A percentile compares a stretch with the other conserved stretches of the same genome.
These are phyloP conservation scores for Kurtzmaniella quercitrusa DNA, from an alignment of 1,139 yeast species.

Conservation along the genomic window DNA sequence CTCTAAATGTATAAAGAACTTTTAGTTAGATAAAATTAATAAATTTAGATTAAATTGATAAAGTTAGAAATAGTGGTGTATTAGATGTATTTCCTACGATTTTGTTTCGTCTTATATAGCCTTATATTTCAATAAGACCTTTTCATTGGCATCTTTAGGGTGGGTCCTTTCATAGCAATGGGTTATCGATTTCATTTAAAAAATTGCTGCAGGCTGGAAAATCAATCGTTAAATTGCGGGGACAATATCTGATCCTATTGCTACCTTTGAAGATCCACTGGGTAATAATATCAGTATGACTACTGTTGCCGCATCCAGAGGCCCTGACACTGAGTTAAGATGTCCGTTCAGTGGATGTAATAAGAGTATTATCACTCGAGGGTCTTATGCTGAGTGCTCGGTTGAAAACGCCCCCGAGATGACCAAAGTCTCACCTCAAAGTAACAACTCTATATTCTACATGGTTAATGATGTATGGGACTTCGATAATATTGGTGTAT, in stretches of 20 bases:
- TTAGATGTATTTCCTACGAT: too few relatives aligned
- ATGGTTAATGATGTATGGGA: conserved; percentile 57
- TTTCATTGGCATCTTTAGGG: too few relatives aligned
- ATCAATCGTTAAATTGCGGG: background rate
- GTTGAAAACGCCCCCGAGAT: conserved; percentile 29
- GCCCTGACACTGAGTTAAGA: conserved; percentile 11
- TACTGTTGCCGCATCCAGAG: background rate
- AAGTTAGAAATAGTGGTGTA: too few relatives aligned
- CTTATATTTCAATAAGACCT: too few relatives aligned
- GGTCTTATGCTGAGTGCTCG: conserved; percentile 10
- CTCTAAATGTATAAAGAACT: too few relatives aligned
- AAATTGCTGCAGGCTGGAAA: too few relatives aligned
- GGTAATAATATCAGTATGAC: background rate
- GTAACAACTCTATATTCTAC: background rate
- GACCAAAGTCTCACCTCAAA: conserved; percentile 15
- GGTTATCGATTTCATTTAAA: too few relatives aligned
- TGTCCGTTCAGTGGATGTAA: conserved; percentile 37
- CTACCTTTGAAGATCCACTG: background rate
- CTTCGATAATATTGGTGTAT: conserved; percentile 73
- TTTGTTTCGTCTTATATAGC: too few relatives aligned
- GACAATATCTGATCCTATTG: background rate
- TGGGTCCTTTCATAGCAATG: too few relatives aligned
- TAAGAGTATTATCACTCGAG: conserved; percentile 28
- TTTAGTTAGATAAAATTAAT: background rate
- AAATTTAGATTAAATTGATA: too few relatives aligned